Conservation (phyloP, 2,329 filamentous ascomycete species). For the Fusarium sp. region DNA sequence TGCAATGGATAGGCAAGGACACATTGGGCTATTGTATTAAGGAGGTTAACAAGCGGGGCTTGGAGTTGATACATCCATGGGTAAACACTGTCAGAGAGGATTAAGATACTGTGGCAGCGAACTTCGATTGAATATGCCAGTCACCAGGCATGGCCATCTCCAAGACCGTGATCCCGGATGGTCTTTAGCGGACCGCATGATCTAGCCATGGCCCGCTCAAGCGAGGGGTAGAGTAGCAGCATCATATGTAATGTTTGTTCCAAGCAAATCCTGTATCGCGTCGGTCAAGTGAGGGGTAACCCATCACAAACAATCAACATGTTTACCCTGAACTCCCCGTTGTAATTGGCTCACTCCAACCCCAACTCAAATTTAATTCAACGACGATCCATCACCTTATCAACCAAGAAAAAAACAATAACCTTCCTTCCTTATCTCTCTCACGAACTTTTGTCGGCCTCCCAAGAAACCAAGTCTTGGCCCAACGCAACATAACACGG, state of each 20-base stretch:
- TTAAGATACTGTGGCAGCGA: not conserved
- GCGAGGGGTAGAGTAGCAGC: no score
- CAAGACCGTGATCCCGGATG: no score
- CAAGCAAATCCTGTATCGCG: no score
- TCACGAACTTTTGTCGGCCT: conserved; percentile 26
- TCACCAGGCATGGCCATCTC: no score
- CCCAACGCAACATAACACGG: conserved; percentile 30
- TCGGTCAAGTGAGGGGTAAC: not conserved
- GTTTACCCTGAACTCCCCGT: accelerated
- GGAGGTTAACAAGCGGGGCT: accelerated
- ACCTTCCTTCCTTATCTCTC: not conserved
- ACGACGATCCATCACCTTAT: not conserved
- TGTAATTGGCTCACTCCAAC: accelerated
- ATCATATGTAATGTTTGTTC: not conserved
- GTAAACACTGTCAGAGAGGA: not conserved
- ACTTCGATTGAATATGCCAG: no score
- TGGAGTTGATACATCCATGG: not conserved
- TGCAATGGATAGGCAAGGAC: accelerated
- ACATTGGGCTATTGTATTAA: accelerated
- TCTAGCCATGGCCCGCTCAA: no score
- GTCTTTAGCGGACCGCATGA: no score
- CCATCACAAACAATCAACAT: not conserved
- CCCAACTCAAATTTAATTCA: no score
- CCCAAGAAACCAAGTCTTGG: conserved; percentile 23
- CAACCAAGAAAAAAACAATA: not conserved